Base-by-base conservation (phyloP, 208 protist genomes). In the Eutreptiella sp. region DNA sequence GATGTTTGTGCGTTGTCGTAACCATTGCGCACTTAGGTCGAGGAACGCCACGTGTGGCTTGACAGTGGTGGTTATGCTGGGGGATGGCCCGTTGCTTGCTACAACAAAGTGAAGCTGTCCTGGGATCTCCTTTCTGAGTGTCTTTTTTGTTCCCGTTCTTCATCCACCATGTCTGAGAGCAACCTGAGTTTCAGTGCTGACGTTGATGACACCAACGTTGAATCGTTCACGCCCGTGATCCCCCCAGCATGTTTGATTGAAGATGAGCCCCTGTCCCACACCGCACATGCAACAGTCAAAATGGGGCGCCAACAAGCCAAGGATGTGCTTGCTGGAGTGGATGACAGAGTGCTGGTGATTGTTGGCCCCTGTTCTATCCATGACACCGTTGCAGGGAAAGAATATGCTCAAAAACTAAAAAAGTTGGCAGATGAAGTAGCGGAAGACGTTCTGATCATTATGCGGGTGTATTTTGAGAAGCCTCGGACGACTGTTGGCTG, bases 401-500 rank as follows among this genome's bases (percentile, higher is more conserved):
- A 88, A 24, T 87, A 87, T 39, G 80, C 53, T 4, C n/a, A 3
- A 31, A 60, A 53, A 46, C 36, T 72, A 24, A 62, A 67, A 32
- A 52, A 64, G 34, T 27, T 61, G 26, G 46, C 46, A 24, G 50
- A 66, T 26, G 9, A 70, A 33, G 33, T 63, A 16, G 29, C 26
- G 9, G 31, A 73, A 21, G 80, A 87, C 19, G 50, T 87, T 14
- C 19, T 75, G 32, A 67, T 88, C 1, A 53, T 88, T 11, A 85
- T 88, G 80, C 61, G 81, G 5, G 80, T 84, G 38, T 87, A 86
- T 70, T 87, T 87, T 52, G 83, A 87, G 52, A 84, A 85, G 53
- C 83, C 83, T 0, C 38, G 80, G 19, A 87, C 80, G 4, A 84
- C 78, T 3, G 75, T 84, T 2, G 78, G 78, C 7, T 84, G 78